Evolutionary conservation across 305 asterid genomes (phyloP), one percentile per base, ranked within the genome.

Genomic region (Solanum aculeatissimum): DNA sequence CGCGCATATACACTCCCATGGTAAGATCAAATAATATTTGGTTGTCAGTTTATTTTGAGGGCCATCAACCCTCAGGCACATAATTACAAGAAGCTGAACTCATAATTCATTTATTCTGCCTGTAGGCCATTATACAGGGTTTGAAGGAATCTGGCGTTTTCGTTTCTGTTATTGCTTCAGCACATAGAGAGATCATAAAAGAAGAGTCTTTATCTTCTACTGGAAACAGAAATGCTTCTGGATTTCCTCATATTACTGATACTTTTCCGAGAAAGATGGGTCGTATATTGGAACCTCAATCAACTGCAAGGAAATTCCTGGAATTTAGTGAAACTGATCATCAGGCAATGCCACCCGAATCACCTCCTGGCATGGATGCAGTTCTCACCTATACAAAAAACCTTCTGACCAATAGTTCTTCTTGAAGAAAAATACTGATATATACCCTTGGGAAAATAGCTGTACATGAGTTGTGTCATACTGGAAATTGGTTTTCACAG

Each of bases 141-240:
- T 84, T 91, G 89, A 86, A 84, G 86, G 89, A 90, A 57, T 83
- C 91, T 27, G 91, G 92, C 32, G n/a, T 87, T 90, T 90, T 91
- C 27, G 72, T 77, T 55, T 54, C 89, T 42, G 81, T 80, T 18
- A 81, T 90, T 29, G 83, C 85, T 25, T 84, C 88, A 49, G 85
- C 87, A 8, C 80, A 57, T 77, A 23, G 42, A 82, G 47, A 82
- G 23, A 11, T 54, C 25, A 21, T 78, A 32, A 47, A 69, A 13
- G 69, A 81, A 0, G 83, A 81, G 53, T 45, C 47, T 14, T 47
- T 25, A 2, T 81, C 84, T 42, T 84, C 84, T 13, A 32, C 35
- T 51, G 82, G 71, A 85, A 78, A 60, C 63, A 78, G 82, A 55
- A 85, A 68, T 13, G 18, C 63, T 43, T 60, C 86, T 18, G 9